Evolutionary conservation across 345 rosid genomes (phyloP).

Genomic region (Sisymbrium altissimum): DNA sequence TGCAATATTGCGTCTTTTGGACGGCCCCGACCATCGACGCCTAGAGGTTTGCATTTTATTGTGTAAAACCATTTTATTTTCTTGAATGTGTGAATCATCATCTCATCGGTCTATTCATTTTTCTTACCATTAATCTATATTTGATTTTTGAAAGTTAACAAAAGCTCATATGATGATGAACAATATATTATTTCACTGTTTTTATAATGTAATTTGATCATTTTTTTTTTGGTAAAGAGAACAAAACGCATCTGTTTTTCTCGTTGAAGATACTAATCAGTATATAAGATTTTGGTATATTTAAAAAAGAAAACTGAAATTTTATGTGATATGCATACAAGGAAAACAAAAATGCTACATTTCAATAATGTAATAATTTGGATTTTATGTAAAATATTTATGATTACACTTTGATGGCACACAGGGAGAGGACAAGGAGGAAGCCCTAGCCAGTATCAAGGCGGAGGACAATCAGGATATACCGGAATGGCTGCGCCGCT

Average conservation of each 20-base stretch:
- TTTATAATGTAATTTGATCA: not conserved
- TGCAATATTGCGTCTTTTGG: conserved; percentile 92
- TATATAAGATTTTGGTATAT: not conserved
- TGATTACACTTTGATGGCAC: conserved; percentile 8
- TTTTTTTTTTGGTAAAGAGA: not conserved
- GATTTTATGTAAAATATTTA: not conserved
- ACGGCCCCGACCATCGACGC: conserved; percentile 78
- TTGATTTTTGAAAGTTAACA: not conserved
- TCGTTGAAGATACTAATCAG: not conserved
- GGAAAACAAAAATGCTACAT: conserved; percentile 4
- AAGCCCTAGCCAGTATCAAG: conserved; percentile 45
- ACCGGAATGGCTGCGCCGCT: conserved; percentile 49
- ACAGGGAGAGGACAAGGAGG: conserved; percentile 71
- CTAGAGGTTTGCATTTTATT: no score
- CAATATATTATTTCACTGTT: not conserved
- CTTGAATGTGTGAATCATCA: not conserved
- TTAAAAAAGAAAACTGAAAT: not conserved
- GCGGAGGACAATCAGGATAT: conserved; percentile 46
- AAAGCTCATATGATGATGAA: not conserved
- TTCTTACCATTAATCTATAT: not conserved
- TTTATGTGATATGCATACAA: not conserved
- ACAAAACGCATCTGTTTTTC: not conserved
- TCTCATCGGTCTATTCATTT: not conserved
- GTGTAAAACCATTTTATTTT: no score
- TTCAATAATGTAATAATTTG: not conserved